phyloP scores from a whole-genome alignment of 108 stramenopile species.

The Discostella stelligeroides region DNA sequence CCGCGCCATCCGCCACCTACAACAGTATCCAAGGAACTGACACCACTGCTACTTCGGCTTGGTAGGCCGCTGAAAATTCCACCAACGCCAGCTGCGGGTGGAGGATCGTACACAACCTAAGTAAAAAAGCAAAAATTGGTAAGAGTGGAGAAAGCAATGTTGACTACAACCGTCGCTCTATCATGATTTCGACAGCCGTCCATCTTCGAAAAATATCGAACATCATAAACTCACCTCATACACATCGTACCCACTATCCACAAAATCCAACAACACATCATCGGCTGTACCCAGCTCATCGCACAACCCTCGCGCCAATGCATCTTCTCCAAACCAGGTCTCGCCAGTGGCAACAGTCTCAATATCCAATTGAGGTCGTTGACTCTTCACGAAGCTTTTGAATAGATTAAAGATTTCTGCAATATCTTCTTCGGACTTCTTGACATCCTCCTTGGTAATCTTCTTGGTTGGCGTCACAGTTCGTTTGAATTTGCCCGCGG shows the following conservation, averaged over 20 bases:
- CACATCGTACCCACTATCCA: slow-evolving; percentile 77
- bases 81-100: slow-evolving; percentile 22
- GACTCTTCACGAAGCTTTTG: slow-evolving; percentile 75
- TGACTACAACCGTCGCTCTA: slow-evolving; percentile 29
- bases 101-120: slow-evolving; percentile 27
- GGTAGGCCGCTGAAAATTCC: slow-evolving; percentile 28
- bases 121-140: neutral
- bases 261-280: slow-evolving; percentile 75
- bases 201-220: neutral
- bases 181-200: neutral
- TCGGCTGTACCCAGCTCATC: slow-evolving; percentile 90
- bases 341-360: slow-evolving; percentile 93
- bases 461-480: slow-evolving; percentile 94
- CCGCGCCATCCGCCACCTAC: slow-evolving; percentile 39
- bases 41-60: neutral
- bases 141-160: slow-evolving; percentile 8
- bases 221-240: slow-evolving; percentile 52
- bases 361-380: slow-evolving; percentile 88
- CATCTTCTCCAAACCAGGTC: slow-evolving; percentile 92
- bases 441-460: slow-evolving; percentile 82
- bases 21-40: neutral
- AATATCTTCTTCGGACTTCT: slow-evolving; percentile 83
- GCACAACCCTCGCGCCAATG: slow-evolving; percentile 79
- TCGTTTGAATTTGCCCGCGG: slow-evolving; percentile 92
- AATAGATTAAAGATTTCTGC: slow-evolving; percentile 83